These are phyloP conservation scores for Cinchona pubescens DNA, from an alignment of 257 asterid species.

Conservation along the genomic window DNA sequence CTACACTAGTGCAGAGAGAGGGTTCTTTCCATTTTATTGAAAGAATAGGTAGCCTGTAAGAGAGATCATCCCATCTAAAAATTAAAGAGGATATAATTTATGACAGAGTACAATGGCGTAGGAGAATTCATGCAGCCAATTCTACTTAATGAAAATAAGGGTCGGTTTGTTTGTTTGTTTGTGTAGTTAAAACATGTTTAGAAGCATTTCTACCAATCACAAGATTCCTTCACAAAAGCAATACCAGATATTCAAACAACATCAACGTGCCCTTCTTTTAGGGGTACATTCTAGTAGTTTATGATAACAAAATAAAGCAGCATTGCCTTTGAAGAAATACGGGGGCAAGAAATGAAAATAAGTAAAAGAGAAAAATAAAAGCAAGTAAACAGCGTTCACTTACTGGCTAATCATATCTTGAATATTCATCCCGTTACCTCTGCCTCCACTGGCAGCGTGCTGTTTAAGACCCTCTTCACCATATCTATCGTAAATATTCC, in stretches of 20 bases:
- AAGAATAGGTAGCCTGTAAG: no score
- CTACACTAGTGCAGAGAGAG: no score
- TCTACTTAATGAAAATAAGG: no score
- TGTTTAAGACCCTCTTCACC: constrained; percentile 95
- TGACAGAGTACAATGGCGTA: no score
- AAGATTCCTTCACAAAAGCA: not conserved
- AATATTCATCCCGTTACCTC: constrained; percentile 85
- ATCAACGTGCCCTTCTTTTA: not conserved
- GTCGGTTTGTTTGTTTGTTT: no score
- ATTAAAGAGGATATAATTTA: no score
- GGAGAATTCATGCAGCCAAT: no score
- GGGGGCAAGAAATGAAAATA: not conserved
- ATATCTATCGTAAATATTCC: constrained; percentile 71
- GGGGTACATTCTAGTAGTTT: not conserved
- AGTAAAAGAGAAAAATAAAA: not conserved
- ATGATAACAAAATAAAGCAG: not conserved
- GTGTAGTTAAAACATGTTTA: not conserved
- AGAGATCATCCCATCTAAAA: no score
- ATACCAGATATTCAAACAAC: not conserved
- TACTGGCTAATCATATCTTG: constrained; percentile 85
- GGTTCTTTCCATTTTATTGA: no score
- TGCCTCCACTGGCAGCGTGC: constrained; percentile 81
- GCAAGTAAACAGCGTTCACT: constrained; percentile 24
- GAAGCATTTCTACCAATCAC: not conserved
- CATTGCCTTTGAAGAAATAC: not conserved